A percentile compares a stretch with the other conserved stretches of the same genome.
These are phyloP conservation scores for Mycena polygramma DNA, from an alignment of 768 basidiomycete species.

Conservation along the genomic window DNA sequence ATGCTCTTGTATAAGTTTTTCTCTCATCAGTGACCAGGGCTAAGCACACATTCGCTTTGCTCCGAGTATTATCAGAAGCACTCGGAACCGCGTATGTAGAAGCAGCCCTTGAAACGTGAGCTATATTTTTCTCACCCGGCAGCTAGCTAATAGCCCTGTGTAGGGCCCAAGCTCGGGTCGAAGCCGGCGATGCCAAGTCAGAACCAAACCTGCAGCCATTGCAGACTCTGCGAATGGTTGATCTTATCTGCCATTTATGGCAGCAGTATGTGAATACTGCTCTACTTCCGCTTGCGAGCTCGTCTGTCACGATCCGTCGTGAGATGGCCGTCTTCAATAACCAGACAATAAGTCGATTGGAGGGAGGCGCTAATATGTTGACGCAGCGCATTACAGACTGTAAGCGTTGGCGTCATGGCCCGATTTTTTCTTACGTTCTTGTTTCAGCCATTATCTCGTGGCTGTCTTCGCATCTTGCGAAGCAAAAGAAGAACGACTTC, in stretches of 20 bases:
- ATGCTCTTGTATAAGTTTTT: not conserved
- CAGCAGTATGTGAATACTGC: conserved; percentile 96
- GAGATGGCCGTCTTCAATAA: conserved; percentile 96
- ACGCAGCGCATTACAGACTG: conserved; percentile 88
- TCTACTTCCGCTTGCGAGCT: conserved; percentile 86
- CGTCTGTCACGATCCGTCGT: conserved; percentile 87
- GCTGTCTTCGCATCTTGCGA: conserved; percentile 81
- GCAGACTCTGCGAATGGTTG: conserved; percentile 74
- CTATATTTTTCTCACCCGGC: conserved; percentile 20
- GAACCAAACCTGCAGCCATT: conserved; percentile 86
- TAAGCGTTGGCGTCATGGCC: conserved; percentile 50
- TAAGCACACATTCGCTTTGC: conserved; percentile 88
- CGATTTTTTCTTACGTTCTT: not conserved
- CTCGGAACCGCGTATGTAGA: conserved; percentile 89
- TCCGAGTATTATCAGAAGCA: conserved; percentile 88
- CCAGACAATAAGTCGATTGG: conserved; percentile 86
- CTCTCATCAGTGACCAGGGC: conserved; percentile 63
- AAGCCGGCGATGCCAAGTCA: conserved; percentile 77
- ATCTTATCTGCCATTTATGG: conserved; percentile 96
- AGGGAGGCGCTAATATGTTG: conserved; percentile 84
- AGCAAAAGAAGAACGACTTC: conserved; percentile 97
- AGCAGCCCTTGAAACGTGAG: conserved; percentile 92
- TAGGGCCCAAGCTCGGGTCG: conserved; percentile 80
- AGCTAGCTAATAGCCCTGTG: conserved; percentile 23
- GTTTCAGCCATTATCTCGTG: conserved; percentile 76